phyloP scores from a whole-genome alignment of 2,329 filamentous ascomycete genomes.

The Dactylellina parvicollis region DNA sequence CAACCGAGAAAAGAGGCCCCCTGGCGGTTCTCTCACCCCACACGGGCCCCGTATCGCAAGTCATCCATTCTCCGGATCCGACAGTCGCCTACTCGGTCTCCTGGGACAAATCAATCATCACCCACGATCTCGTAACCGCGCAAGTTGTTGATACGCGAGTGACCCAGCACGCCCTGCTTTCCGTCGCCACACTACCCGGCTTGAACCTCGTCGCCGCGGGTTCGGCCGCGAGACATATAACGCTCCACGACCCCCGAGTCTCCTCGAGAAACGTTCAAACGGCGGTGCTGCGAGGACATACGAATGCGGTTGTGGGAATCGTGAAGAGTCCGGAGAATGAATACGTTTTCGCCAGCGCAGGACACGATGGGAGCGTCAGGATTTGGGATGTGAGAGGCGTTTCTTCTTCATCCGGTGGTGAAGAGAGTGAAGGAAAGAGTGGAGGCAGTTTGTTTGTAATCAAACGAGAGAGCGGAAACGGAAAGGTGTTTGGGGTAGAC shows the following conservation, averaged over 20 bases:
- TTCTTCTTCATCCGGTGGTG: constrained; percentile 67
- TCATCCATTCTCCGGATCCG: constrained; percentile 85
- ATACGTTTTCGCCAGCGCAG: constrained; percentile 86
- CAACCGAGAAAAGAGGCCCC: constrained; percentile 76
- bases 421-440: constrained; percentile 64
- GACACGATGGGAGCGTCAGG: constrained; percentile 88
- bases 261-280: constrained; percentile 73
- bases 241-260: constrained; percentile 87
- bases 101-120: constrained; percentile 88
- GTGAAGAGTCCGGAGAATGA: constrained; percentile 73
- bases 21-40: constrained; percentile 78
- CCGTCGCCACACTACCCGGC: constrained; percentile 76
- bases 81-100: constrained; percentile 92
- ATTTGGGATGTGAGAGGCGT: constrained; percentile 87
- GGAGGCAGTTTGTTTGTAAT: constrained; percentile 78
- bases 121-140: constrained; percentile 86
- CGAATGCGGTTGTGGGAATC: constrained; percentile 68
- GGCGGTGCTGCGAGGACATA: constrained; percentile 63
- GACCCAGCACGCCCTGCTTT: constrained; percentile 84
- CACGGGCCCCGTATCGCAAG: constrained; percentile 77
- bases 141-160: constrained; percentile 81
- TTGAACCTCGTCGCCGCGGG: constrained; percentile 68
- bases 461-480: constrained; percentile 66
- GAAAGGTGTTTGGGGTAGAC: constrained; percentile 84
- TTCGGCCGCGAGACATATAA: constrained; percentile 77